Evolutionary conservation across 805 yeast species (phyloP).

Genomic region (Metschnikowia cubensis): DNA sequence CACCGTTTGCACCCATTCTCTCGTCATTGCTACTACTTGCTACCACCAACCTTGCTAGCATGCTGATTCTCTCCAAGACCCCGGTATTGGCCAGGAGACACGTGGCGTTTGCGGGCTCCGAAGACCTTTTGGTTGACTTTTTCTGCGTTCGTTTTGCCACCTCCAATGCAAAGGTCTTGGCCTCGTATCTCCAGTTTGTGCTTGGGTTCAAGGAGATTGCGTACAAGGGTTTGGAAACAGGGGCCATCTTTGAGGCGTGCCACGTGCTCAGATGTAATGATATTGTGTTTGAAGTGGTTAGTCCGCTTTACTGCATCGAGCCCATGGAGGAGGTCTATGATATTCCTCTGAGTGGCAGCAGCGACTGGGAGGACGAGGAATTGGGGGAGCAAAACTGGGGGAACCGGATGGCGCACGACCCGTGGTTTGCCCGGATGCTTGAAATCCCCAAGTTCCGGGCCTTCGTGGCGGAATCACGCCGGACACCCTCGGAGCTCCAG

Average conservation of each 20-base stretch:
- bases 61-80: not conserved
- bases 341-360: not conserved
- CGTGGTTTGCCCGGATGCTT: not conserved
- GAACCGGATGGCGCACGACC: not conserved
- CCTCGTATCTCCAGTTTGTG: slow-evolving; percentile 48
- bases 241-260: slow-evolving; percentile 48
- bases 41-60: not conserved
- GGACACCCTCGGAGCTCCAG: not conserved
- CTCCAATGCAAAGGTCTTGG: slow-evolving; percentile 65
- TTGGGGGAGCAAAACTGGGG: too few relatives aligned
- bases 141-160: slow-evolving; percentile 68
- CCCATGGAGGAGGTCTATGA: not conserved
- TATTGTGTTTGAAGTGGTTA: slow-evolving; percentile 47
- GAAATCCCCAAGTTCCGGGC: slow-evolving; percentile 1
- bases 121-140: slow-evolving; percentile 28
- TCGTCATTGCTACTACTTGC: not conserved
- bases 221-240: slow-evolving; percentile 64
- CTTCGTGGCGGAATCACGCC: not conserved
- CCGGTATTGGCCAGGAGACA: not conserved
- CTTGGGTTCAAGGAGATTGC: slow-evolving; percentile 68
- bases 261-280: slow-evolving; percentile 60
- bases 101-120: not conserved
- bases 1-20: not conserved
- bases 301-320: slow-evolving; percentile 31
- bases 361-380: not conserved